These are phyloP conservation scores for Trametes polyzona DNA, from an alignment of 1,284 basidiomycete species.

Conservation along the genomic window DNA sequence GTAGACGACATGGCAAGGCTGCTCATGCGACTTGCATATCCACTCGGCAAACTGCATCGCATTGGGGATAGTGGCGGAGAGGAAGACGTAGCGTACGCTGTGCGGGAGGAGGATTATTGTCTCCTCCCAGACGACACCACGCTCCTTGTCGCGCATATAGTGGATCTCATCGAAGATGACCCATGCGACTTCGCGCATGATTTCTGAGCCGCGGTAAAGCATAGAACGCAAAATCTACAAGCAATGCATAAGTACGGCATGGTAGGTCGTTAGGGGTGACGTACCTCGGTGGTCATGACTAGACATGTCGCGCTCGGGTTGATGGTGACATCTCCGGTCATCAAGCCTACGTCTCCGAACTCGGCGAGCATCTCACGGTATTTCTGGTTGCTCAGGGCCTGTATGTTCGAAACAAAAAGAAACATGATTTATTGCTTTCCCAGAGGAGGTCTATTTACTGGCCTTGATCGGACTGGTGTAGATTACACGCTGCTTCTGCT, in stretches of 20 bases:
- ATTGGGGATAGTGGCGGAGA: slow-evolving; percentile 99
- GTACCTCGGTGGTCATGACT: slow-evolving; percentile 98
- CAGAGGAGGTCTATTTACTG: slow-evolving; percentile 36
- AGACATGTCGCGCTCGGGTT: slow-evolving; percentile 96
- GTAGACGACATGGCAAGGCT: slow-evolving; percentile 99
- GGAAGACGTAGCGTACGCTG: slow-evolving; percentile 96
- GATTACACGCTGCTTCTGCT: slow-evolving; percentile 93
- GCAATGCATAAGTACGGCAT: not conserved
- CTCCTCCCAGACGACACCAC: slow-evolving; percentile 87
- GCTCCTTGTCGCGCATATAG: slow-evolving; percentile 98
- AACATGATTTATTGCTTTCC: slow-evolving; percentile 30
- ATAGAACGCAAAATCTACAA: slow-evolving; percentile 94
- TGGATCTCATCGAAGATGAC: slow-evolving; percentile 99
- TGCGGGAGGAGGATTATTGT: slow-evolving; percentile 98
- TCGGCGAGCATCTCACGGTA: slow-evolving; percentile 97
- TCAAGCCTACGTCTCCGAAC: slow-evolving; percentile 97
- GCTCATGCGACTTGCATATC: slow-evolving; percentile 97
- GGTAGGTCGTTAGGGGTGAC: slow-evolving; percentile 25
- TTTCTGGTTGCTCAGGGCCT: slow-evolving; percentile 98
- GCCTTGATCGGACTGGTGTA: slow-evolving; percentile 99
- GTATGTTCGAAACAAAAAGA: slow-evolving; percentile 27
- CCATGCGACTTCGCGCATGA: slow-evolving; percentile 99
- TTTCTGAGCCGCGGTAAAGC: slow-evolving; percentile 98
- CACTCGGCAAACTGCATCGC: slow-evolving; percentile 99
- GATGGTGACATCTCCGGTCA: slow-evolving; percentile 99